These are phyloP conservation scores for Vigna unguiculata DNA, from an alignment of 306 rosid genomes.

Conservation along the genomic window DNA sequence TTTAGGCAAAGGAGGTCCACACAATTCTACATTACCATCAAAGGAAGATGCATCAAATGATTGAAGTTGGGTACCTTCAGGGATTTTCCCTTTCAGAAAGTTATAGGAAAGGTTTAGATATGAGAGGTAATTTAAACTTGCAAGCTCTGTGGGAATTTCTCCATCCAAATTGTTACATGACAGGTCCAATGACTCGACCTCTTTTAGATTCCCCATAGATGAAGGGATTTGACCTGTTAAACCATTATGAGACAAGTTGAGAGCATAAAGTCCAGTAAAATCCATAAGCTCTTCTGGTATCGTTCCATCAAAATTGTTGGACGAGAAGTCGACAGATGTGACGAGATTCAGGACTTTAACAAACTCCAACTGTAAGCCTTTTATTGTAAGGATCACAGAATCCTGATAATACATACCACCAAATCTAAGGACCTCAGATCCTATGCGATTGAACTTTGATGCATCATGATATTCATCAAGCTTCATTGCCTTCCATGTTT, in stretches of 20 bases:
- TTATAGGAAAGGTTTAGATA: conserved; percentile 46
- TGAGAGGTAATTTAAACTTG: conserved; percentile 43
- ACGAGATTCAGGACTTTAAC: conserved; percentile 24
- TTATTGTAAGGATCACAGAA: conserved; percentile 37
- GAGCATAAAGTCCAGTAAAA: conserved; percentile 2
- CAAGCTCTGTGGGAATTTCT: conserved; percentile 39
- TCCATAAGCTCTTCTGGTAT: conserved; percentile 56
- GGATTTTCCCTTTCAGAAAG: conserved; percentile 44
- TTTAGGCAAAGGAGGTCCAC: conserved; percentile 43
- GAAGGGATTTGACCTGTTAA: conserved; percentile 45
- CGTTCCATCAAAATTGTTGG: conserved; percentile 43
- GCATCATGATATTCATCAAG: background rate
- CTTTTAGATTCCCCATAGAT: conserved; percentile 37
- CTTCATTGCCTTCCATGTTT: conserved; percentile 50
- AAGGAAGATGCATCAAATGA: conserved; percentile 34
- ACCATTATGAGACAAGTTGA: conserved; percentile 57
- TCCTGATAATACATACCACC: conserved; percentile 45
- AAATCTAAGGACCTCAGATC: background rate
- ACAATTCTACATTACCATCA: conserved; percentile 22
- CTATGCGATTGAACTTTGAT: background rate
- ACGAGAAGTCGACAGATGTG: conserved; percentile 55
- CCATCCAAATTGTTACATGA: conserved; percentile 48
- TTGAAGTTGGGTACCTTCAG: conserved; percentile 9
- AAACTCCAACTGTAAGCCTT: conserved; percentile 40
- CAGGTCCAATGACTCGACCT: conserved; percentile 54